Percentiles rank a stretch among this genome's conserved stretches.
Evolutionary conservation across 2,329 filamentous ascomycete species (phyloP).

Genomic region (Tolypocladium album): DNA sequence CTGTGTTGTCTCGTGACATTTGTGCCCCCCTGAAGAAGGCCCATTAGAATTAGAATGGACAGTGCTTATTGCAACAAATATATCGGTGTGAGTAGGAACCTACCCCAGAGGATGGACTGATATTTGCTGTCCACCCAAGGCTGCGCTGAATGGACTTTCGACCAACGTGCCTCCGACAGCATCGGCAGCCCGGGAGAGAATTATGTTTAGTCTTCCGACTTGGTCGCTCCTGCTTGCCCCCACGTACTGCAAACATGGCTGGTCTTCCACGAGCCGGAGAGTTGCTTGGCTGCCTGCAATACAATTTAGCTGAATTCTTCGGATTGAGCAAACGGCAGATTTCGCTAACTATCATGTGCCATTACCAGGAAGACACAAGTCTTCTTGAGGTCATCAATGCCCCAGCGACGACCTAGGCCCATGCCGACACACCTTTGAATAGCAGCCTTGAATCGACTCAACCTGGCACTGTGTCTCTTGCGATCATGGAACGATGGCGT

Average conservation of each 20-base stretch:
- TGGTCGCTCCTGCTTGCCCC: slow-evolving; percentile 47
- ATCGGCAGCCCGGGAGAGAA: slow-evolving; percentile 43
- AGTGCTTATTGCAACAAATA: slow-evolving; percentile 1
- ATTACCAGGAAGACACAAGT: slow-evolving; percentile 57
- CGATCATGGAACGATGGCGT: slow-evolving; percentile 22
- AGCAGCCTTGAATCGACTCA: slow-evolving; percentile 4
- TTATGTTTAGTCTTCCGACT: slow-evolving; percentile 37
- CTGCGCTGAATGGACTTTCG: slow-evolving; percentile 45
- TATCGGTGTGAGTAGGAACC: slow-evolving; percentile 5
- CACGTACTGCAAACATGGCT: slow-evolving; percentile 47
- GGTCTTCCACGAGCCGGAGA: slow-evolving; percentile 47
- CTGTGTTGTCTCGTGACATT: slow-evolving; percentile 50
- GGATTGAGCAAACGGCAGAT: neutral
- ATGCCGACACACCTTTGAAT: slow-evolving; percentile 27
- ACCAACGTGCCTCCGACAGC: slow-evolving; percentile 50
- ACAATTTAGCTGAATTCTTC: neutral
- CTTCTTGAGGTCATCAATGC: slow-evolving; percentile 42
- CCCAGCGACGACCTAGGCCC: slow-evolving; percentile 48
- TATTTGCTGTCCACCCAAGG: slow-evolving; percentile 45
- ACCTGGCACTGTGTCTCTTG: neutral
- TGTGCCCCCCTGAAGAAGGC: slow-evolving; percentile 40
- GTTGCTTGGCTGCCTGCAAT: slow-evolving; percentile 43
- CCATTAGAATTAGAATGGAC: neutral
- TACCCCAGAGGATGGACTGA: slow-evolving; percentile 54
- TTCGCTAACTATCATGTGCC: slow-evolving; percentile 46